Percentiles rank a stretch among this genome's conserved stretches.
Conservation (phyloP, 1,139 yeast genomes). For the Magnusiomyces suaveolens region DNA sequence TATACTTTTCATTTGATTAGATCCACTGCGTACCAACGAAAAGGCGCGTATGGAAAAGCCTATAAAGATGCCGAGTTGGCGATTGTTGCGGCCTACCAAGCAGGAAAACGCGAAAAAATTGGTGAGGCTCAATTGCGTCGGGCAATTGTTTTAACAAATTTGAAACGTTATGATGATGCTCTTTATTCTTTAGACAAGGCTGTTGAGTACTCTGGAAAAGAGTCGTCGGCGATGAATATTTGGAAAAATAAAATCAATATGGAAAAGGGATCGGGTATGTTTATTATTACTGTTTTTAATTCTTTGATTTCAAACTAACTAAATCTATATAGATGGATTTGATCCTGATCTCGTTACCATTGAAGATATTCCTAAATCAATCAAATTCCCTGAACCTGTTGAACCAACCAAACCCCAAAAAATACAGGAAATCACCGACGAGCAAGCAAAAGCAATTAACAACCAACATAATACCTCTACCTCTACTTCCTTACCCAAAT, state of each 20-base stretch:
- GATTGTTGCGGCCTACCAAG: constrained; percentile 41
- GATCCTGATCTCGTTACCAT: constrained; percentile 17
- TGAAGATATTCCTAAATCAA: constrained; percentile 19
- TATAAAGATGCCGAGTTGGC: constrained; percentile 48
- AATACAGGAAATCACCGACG: neutral
- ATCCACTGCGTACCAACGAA: constrained; percentile 48
- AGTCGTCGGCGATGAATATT: constrained; percentile 19
- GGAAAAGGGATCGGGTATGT: neutral
- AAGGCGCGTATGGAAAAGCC: constrained; percentile 43
- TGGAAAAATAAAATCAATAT: constrained; percentile 19
- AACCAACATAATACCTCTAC: neutral
- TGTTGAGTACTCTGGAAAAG: neutral
- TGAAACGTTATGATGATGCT: constrained; percentile 66
- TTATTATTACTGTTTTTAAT: no score
- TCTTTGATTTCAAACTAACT: neutral
- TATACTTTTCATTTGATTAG: constrained; percentile 26
- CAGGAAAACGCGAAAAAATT: constrained; percentile 46
- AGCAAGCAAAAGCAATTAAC: neutral
- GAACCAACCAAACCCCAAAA: neutral
- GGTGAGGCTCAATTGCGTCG: constrained; percentile 53
- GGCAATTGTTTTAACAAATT: constrained; percentile 44
- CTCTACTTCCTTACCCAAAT: neutral
- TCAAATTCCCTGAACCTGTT: neutral
- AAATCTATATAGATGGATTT: constrained; percentile 6
- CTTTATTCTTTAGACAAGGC: constrained; percentile 67